phyloP scores from a whole-genome alignment of 2,329 filamentous ascomycete species.

The Chlorencoelia australis region DNA sequence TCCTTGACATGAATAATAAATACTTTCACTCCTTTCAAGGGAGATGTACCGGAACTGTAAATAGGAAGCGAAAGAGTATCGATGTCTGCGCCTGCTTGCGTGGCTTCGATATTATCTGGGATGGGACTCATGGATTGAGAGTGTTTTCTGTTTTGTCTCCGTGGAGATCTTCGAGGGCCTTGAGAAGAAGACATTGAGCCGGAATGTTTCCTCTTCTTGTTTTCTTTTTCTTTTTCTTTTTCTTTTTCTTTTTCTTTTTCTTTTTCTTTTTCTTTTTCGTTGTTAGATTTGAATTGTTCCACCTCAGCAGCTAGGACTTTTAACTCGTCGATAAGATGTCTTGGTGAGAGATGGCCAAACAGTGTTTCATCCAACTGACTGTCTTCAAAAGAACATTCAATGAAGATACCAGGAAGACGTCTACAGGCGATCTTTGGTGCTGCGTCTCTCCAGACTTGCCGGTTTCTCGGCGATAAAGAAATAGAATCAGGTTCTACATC shows the following conservation, averaged over 20 bases:
- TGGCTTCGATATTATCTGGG: too few species aligned
- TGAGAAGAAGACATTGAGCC: too few species aligned
- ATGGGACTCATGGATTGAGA: too few species aligned
- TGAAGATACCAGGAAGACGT: constrained; percentile 70
- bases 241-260: too few species aligned
- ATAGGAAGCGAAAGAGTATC: too few species aligned
- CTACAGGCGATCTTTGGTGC: constrained; percentile 73
- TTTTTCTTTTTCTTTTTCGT: background rate
- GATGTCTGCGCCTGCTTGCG: too few species aligned
- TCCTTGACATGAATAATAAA: constrained; percentile 95
- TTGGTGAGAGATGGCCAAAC: constrained; percentile 81
- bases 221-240: too few species aligned
- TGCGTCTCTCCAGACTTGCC: constrained; percentile 77
- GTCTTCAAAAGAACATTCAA: constrained; percentile 92
- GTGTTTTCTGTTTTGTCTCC: too few species aligned
- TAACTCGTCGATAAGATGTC: constrained; percentile 74
- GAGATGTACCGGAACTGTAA: too few species aligned
- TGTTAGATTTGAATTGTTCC: background rate
- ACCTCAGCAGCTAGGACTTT: constrained; percentile 47
- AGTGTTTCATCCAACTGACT: constrained; percentile 65
- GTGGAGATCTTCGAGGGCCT: too few species aligned
- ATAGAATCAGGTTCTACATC: constrained; percentile 90
- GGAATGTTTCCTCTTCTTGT: too few species aligned
- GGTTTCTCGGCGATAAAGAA: constrained; percentile 70
- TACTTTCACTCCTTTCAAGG: constrained; percentile 62